Base-by-base conservation (phyloP, 2,329 filamentous ascomycete species). In the Arthrobotrys musiformis region DNA sequence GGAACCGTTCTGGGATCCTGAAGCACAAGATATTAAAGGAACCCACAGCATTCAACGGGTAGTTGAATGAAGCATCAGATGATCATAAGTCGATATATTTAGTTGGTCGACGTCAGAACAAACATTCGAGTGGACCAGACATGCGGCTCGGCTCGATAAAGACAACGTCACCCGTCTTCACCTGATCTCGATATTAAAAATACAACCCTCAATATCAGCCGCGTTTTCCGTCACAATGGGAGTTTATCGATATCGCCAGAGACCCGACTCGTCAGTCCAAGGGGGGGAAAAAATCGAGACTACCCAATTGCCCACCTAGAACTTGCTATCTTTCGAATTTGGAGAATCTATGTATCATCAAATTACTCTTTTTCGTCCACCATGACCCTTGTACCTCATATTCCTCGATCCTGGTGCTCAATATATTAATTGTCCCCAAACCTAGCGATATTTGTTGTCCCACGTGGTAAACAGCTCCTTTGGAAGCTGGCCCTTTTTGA, bases 121-220 rank as follows among this genome's bases (percentile, higher is more conserved):
- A 73, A 73, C 60, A 56, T 73, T 52, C 24, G 24, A 52, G 61
- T 66, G 61, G 61, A 73, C 50, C 69, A 75, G 48, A 62, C 22
- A 63, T 58, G 63, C 70, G 70, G 70, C 64, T 75, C 70, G 70
- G 70, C 70, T 75, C 70, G 64, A 56, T 37, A 56, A 64, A 33
- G 35, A 60, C 66, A 64, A 64, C 70, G 63, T 75, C 62, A 75
- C 63, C 72, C 58, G 64, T 54, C 26, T 70, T 63, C 37, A 76
- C 56, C 72, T 64, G 56, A 75, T 69, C 35, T 64, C 35, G 50
- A 60, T 50, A 52, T 24, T 33, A 69, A 48, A 69, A 42, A 70
- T 8, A 54, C 17, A 28, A 24, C 46, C 44, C 35, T 56, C 56
- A 56, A 35, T 56, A 58, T 63, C 42, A 60, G 30, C 72, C 72